Evolutionary conservation across 768 basidiomycete genomes (phyloP), one percentile per base, ranked within the genome.

Genomic region (Chalciporus sphaerocephalus): DNA sequence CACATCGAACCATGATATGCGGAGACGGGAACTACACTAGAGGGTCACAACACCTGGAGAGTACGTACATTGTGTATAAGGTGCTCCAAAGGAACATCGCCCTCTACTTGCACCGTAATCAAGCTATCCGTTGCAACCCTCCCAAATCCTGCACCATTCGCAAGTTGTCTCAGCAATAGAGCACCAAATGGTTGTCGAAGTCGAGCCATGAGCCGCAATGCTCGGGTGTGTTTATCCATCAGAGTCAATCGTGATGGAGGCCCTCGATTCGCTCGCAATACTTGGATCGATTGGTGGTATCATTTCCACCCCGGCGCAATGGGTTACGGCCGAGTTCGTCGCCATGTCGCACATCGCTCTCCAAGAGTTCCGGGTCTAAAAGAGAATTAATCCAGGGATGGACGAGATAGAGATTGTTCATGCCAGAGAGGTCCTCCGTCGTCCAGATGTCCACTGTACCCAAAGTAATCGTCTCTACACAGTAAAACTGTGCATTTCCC

Each of bases 351-450:
- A 25, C 24, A 25, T 10, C 30, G 17, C 20, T 30, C 21, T 35
- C 12, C 25, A 10, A 15, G 13, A 1, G 41, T 10, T 48, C 48
- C 9, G 42, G 42, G 9, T 48, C 49, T 20, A 46, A 46, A 2
- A 53, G 20, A 0, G 46, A 21, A 2, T 34, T 24, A 43, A 56
- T 50, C 51, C 51, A 57, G 2, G 56, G 56, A 40, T 56, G 46
- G 11, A 46, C n/a, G 17, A 54, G 39, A 22, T 15, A 38, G 5
- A 47, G 21, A 9, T 38, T 36, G 0, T 45, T 33, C 20, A 32
- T 30, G 18, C 13, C 10, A 5, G 24, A 15, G 18, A 53, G 6
- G 23, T 46, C 15, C 7, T 47, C 33, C 2, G n/a, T 10, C 0
- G 48, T 57, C 44, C 45, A 25, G 36, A 53, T 36, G 20, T 53